Evolutionary conservation across 2,329 filamentous ascomycete genomes (phyloP), one percentile per base, ranked within the genome.

Genomic region (Hypoxylon sp.): DNA sequence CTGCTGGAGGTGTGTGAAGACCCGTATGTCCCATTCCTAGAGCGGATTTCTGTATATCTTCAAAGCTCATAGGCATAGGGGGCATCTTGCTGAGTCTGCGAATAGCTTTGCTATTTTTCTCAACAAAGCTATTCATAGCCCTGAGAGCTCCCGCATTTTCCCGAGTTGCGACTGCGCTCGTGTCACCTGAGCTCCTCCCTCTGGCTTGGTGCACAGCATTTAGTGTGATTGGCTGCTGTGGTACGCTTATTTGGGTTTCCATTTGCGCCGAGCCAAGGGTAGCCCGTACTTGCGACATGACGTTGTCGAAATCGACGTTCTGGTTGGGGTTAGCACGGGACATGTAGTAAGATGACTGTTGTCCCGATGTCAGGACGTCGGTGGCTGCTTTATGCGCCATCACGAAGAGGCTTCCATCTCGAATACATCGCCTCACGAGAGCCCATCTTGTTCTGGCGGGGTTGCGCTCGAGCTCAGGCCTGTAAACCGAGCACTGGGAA

Each of bases 391-490:
- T 77, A 47, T 81, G 79, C 0, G 84, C 78, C 17, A 87, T 77
- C 1, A 86, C 76, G 70, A 87, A 87, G 66, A 88, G 83, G 0
- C 82, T 85, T 0, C 85, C 85, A 52, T 88, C 85, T 3, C 79
- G 78, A 13, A 87, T 80, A 46, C 81, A 83, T 33, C 82, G 80
- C 0, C 82, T 80, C 5, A 88, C 78, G 2, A 86, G 80, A 17
- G 83, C 81, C 85, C 86, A 88, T 3, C 86, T 78, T 0, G 85
- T 83, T 4, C 86, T 78, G 0, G 85, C 85, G 0, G 86, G 85
- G 70, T 86, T 87, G 22, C 78, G 80, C 74, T 88, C 86, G 4
- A 87, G 79, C 63, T 83, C 82, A 0, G 85, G 85, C 10, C 82
- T 81, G 67, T 87, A 86, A 6, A 87, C 79, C 0, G 83, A 85